These are phyloP conservation scores for Meredithiella fracta DNA, from an alignment of 2,329 filamentous ascomycete species.

Conservation along the genomic window DNA sequence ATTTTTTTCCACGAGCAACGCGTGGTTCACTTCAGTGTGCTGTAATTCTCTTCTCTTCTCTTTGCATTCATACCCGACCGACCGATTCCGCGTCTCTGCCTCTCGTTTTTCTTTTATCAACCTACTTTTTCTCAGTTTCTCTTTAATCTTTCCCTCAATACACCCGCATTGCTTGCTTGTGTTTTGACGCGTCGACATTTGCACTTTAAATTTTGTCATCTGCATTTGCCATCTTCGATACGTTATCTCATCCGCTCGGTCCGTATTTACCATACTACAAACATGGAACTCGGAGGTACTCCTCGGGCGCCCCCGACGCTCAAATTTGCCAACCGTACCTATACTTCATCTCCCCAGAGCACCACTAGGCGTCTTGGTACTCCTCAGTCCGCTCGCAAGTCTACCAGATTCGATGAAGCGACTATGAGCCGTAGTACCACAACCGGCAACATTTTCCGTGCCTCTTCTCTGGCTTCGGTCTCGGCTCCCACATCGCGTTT, in stretches of 20 bases:
- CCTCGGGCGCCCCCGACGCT: slow-evolving; percentile 23
- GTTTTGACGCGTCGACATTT: slow-evolving; percentile 5
- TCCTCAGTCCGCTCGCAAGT: slow-evolving; percentile 24
- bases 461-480: slow-evolving; percentile 23
- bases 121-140: slow-evolving; percentile 1
- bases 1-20: slow-evolving; percentile 7
- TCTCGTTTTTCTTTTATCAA: slow-evolving; percentile 1
- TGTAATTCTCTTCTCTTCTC: slow-evolving; percentile 5
- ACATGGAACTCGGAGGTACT: slow-evolving; percentile 11
- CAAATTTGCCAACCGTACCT: slow-evolving; percentile 29
- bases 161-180: background rate
- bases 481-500: slow-evolving; percentile 23
- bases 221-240: background rate
- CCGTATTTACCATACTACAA: background rate
- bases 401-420: slow-evolving; percentile 12
- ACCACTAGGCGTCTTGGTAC: slow-evolving; percentile 22
- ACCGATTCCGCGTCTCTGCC: slow-evolving; percentile 2
- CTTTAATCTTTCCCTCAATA: background rate
- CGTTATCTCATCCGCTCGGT: background rate
- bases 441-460: slow-evolving; percentile 27
- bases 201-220: background rate
- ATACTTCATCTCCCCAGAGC: slow-evolving; percentile 18
- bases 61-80: background rate
- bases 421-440: slow-evolving; percentile 23
- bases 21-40: slow-evolving; percentile 7